Base-by-base conservation (phyloP, 1,139 yeast species). In the Blastobotrys capitulatus region DNA sequence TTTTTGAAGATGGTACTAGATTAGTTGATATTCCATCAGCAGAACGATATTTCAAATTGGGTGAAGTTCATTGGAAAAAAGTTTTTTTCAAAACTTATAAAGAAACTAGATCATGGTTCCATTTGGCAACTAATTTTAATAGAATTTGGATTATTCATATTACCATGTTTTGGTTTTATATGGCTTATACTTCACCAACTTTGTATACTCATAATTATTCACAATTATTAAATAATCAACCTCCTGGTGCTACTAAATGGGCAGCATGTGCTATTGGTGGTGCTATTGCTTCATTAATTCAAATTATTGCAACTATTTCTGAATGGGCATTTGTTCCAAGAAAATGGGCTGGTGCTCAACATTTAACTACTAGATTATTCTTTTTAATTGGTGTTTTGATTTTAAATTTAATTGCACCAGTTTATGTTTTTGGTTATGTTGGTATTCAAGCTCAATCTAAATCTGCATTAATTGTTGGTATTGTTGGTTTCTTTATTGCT, bases 281-380 rank as follows among this genome's bases (percentile, higher is more conserved):
- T 76, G 72, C 85, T 50, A 77, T 92, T 61, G 97, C 97, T 49
- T 72, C 82, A 54, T 64, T 79, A 50, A 80, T 92, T 64, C 96
- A 92, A 73, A 78, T 94, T 56, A 60, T 80, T 54, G 98, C 98
- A 46, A 92, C 98, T 20, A 53, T 89, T 46, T 81, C 86, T 62
- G 98, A 92, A 72, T 94, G 96, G 97, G 77, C 83, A 68, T 92
- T 88, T 66, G 98, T 92, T 56, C 98, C 98, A 56, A 83, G 97
- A 73, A 82, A 85, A 63, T 92, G 98, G 98, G 95, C 97, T 32
- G 98, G 98, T 71, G 97, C 97, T 69, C 97, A 92, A 73, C 97
- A 88, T 68, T 79, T 92, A 67, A 74, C 89, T 45, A 86, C 96
- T 71, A 86, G 98, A 68, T 75, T 92, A 62, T 64, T 83, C 74